Evolutionary conservation across 352 stramenopile species (phyloP).

Genomic region (Phytophthora citricola): DNA sequence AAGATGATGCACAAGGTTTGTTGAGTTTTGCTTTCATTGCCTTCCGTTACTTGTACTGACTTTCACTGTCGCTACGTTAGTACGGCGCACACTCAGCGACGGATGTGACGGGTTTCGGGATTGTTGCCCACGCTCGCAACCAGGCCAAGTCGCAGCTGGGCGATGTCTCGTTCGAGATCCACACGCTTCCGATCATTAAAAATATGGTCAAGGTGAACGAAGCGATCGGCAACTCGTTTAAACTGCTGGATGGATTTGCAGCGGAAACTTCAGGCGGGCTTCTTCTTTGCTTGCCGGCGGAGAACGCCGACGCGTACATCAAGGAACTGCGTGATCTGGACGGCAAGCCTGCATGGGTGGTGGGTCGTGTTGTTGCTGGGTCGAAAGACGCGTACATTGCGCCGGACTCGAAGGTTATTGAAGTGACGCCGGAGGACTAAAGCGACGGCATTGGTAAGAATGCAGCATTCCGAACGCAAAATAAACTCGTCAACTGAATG

Average conservation of each 20-base stretch:
- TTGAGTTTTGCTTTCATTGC: neutral
- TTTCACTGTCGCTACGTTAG: conserved; percentile 35
- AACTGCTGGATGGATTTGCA: conserved; percentile 91
- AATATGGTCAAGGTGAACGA: conserved; percentile 91
- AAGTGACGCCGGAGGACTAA: conserved; percentile 59
- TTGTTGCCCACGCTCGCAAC: conserved; percentile 94
- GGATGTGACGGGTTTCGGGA: conserved; percentile 96
- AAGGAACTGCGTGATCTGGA: conserved; percentile 89
- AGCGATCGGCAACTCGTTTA: conserved; percentile 92
- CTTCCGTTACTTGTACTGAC: neutral
- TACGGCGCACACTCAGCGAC: conserved; percentile 93
- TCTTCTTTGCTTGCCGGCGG: conserved; percentile 90
- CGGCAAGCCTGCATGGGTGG: conserved; percentile 92
- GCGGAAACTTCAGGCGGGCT: conserved; percentile 96
- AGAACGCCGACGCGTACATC: conserved; percentile 88
- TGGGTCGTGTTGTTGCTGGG: conserved; percentile 90
- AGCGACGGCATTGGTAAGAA: neutral
- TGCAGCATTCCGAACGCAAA: neutral
- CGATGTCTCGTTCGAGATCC: conserved; percentile 92
- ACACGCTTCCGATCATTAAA: conserved; percentile 94
- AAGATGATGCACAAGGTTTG: conserved; percentile 89
- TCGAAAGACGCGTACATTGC: conserved; percentile 70
- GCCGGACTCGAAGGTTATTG: conserved; percentile 56
- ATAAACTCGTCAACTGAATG: too few species aligned
- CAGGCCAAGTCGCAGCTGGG: conserved; percentile 92